Base-by-base conservation (phyloP, 2,329 filamentous ascomycete genomes). In the Chaetomiaceae sp. region DNA sequence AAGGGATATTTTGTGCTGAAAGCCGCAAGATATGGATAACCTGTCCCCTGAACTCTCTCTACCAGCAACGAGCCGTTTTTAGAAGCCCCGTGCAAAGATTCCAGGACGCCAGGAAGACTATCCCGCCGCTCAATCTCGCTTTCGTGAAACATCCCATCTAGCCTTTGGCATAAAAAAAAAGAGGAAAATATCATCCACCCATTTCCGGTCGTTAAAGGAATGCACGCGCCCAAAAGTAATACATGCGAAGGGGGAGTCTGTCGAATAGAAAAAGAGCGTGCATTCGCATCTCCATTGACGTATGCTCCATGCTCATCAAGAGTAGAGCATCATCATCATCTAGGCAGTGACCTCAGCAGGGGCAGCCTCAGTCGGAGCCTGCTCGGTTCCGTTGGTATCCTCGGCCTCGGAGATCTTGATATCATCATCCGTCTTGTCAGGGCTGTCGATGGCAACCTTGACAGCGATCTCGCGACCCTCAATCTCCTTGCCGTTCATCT, bases 401-500 rank as follows among this genome's bases (percentile, higher is more conserved):
- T 63, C 60, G 6, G 68, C 69, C 47, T 69, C 68, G 53, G 71
- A 72, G 58, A 74, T 74, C 66, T 79, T 86, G 67, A 87, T 84
- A 70, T 96, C 92, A 75, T 96, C 92, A 61, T 86, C 82, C 56
- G 82, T 85, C 87, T 97, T 99, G 76, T 95, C 92, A 61, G 94
- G 94, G 81, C 90, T 96, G 79, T 99, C 94, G 69, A 99, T 97
- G 69, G 94, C 94, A 70, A 99, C 91, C 88, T 99, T 99, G 82
- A 99, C 94, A 61, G 94, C 94, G 65, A 99, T 99, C 79, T 97
- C 92, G 68, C 94, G 92, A 61, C 92, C 94, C 74, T 97, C 94
- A 64, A 99, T 94, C 72, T 96, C 89, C 85, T 96, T 97, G 76
- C 90, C 94, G 76, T 99, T 96, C 94, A 99, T 99, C 81, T 99